phyloP scores from a whole-genome alignment of 345 rosid genomes.

The Bruguiera parviflora region DNA sequence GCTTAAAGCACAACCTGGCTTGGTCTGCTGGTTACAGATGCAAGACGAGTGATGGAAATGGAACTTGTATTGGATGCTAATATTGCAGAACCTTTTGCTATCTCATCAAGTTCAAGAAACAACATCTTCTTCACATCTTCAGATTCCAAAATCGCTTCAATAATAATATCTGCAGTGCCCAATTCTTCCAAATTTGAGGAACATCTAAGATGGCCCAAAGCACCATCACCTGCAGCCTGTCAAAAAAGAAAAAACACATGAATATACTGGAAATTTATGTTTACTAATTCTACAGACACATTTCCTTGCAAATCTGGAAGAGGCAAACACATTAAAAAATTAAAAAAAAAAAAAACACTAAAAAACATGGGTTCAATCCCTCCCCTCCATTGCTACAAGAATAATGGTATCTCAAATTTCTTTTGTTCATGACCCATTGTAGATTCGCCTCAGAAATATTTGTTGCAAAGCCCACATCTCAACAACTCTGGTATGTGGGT shows the following conservation, averaged over 20 bases:
- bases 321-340: neutral
- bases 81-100: constrained; percentile 58
- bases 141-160: constrained; percentile 89
- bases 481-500: too few relatives aligned
- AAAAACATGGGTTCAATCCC: neutral
- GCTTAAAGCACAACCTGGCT: constrained; percentile 44
- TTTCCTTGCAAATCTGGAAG: too few relatives aligned
- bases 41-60: constrained; percentile 83
- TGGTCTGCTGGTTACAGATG: constrained; percentile 69
- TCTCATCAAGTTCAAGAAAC: constrained; percentile 56
- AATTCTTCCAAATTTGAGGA: constrained; percentile 63
- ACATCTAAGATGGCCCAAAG: constrained; percentile 50
- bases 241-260: neutral
- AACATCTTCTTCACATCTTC: constrained; percentile 72
- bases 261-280: neutral
- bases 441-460: neutral
- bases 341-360: neutral
- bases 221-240: constrained; percentile 56
- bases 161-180: constrained; percentile 50
- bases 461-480: neutral
- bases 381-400: neutral
- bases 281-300: neutral
- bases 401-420: neutral
- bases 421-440: neutral
- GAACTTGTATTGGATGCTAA: constrained; percentile 93